Conservation (phyloP, 2,329 filamentous ascomycete species). For the Nemania diffusa region DNA sequence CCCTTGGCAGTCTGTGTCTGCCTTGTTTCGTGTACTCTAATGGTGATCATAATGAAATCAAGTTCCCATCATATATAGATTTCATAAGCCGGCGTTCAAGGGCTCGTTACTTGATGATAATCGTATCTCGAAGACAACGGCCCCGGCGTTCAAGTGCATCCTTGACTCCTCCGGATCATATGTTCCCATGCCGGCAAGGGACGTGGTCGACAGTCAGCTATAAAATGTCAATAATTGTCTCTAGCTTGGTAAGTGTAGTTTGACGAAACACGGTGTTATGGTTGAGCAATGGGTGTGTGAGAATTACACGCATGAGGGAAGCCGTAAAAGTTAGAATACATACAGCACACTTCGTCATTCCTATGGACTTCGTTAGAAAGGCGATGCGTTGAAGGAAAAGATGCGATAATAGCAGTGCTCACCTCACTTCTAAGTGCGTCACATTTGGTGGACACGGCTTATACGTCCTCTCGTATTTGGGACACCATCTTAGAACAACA, state of each 20-base stretch:
- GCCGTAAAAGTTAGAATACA: slow-evolving; percentile 8
- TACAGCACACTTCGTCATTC: slow-evolving; percentile 49
- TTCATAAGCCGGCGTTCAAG: not conserved
- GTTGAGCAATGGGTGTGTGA: not conserved
- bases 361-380: slow-evolving; percentile 37
- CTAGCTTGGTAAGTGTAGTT: not conserved
- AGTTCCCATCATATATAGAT: not conserved
- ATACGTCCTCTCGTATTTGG: slow-evolving; percentile 49
- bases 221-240: slow-evolving; percentile 7
- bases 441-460: slow-evolving; percentile 48
- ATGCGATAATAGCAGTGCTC: slow-evolving; percentile 15
- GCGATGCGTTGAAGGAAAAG: not conserved
- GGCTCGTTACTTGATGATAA: slow-evolving; percentile 4
- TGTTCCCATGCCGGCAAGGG: slow-evolving; percentile 48
- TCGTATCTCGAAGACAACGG: not conserved
- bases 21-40: slow-evolving; percentile 22
- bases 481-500: slow-evolving; percentile 49
- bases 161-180: slow-evolving; percentile 48
- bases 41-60: slow-evolving; percentile 12
- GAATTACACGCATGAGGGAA: not conserved
- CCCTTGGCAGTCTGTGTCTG: slow-evolving; percentile 28
- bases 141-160: slow-evolving; percentile 38
- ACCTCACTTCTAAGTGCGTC: slow-evolving; percentile 49
- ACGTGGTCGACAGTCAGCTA: slow-evolving; percentile 48
- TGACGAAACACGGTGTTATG: not conserved